Conservation (phyloP, 2,329 filamentous ascomycete species). For the Sporothrix sp. region DNA sequence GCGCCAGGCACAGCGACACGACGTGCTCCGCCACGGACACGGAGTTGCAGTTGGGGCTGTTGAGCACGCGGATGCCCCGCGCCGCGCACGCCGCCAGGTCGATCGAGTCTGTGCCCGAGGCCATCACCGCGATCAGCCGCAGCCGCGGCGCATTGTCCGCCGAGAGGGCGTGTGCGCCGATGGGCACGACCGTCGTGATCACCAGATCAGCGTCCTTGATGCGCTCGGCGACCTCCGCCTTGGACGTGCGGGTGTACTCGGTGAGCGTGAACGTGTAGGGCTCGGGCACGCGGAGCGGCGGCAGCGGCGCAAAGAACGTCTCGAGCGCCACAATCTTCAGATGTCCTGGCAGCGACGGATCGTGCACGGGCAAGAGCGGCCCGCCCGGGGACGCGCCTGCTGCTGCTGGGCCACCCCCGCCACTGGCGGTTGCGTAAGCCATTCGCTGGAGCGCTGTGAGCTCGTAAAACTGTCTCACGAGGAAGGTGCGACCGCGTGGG, state of each 20-base stretch:
- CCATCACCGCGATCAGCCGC: constrained; percentile 22
- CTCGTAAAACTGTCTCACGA: too few relatives aligned
- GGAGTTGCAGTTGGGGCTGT: constrained; percentile 24
- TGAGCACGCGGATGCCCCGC: constrained; percentile 24
- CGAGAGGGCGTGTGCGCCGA: constrained; percentile 21
- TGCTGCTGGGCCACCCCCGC: not conserved
- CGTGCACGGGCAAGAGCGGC: not conserved
- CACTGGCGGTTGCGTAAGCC: not conserved
- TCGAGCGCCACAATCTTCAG: constrained; percentile 28
- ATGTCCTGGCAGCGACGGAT: constrained; percentile 18
- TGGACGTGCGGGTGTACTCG: constrained; percentile 21
- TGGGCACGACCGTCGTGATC: constrained; percentile 25
- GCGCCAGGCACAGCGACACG: constrained; percentile 20
- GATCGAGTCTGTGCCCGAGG: constrained; percentile 24
- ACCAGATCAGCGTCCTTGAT: constrained; percentile 29
- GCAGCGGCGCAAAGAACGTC: constrained; percentile 25
- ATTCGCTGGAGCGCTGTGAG: not conserved
- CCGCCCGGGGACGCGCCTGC: too few relatives aligned
- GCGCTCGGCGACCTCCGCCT: constrained; percentile 22
- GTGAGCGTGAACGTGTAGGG: constrained; percentile 24
- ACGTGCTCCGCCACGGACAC: constrained; percentile 24
- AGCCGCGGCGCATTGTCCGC: constrained; percentile 22
- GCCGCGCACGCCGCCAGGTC: constrained; percentile 19
- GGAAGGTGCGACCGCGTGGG: not conserved
- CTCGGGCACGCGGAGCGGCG: constrained; percentile 19